Evolutionary conservation across 1,284 basidiomycete genomes (phyloP).

Genomic region (Heterobasidion occidentale): DNA sequence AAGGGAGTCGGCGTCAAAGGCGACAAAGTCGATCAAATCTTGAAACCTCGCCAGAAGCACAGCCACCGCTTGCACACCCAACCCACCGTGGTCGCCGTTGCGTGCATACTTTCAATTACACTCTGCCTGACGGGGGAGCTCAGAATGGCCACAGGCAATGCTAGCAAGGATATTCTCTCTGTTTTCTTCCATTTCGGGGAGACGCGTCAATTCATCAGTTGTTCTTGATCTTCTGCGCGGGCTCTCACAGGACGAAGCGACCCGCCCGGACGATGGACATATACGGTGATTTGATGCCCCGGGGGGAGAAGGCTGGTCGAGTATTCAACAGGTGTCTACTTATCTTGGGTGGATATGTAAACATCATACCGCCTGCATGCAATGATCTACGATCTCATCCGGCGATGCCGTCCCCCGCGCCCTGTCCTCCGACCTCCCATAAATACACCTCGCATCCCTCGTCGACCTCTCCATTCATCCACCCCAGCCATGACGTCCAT

Average conservation of each 20-base stretch:
- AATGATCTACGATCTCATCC: background rate
- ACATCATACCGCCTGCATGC: background rate
- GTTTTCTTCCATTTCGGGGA: no score
- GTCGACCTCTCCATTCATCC: background rate
- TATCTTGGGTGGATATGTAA: background rate
- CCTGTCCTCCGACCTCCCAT: background rate
- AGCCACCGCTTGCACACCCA: no score
- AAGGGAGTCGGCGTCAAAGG: no score
- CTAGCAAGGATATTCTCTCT: no score
- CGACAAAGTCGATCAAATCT: no score
- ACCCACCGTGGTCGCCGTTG: no score
- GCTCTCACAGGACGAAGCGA: background rate
- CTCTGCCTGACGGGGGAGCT: no score
- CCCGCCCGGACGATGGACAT: background rate
- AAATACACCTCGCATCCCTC: background rate
- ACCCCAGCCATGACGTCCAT: background rate
- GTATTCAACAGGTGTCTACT: background rate
- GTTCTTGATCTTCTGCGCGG: background rate
- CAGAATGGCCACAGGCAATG: no score
- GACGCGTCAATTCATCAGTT: no score
- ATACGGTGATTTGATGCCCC: background rate
- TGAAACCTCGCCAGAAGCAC: no score
- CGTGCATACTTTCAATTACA: no score
- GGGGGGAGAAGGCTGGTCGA: background rate
- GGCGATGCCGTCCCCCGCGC: background rate